Evolutionary conservation across 192 early-diverging fungal genomes (phyloP), one percentile per base, ranked within the genome.

Genomic region (Coemansia sp.): DNA sequence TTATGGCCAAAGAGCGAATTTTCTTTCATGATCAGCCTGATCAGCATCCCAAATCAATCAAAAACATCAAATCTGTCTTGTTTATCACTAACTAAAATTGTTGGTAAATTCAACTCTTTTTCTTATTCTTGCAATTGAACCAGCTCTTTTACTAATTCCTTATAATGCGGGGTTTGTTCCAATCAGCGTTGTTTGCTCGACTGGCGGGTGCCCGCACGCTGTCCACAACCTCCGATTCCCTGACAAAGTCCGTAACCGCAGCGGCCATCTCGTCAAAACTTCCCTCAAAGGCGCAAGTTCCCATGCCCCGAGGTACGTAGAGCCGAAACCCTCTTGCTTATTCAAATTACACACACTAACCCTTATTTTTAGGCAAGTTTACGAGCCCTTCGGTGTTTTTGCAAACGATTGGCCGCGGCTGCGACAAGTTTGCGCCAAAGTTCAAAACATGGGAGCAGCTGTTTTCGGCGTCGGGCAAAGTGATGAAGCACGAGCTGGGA

Each of bases 391-490:
- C 54, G 52, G 27, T 39, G 56, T 75, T 82, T n/a, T 59, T 82
- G n/a, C 65, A 72, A 51, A 65, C 80, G 7, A 83, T 83, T 27
- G 82, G 82, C 10, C 76, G 82, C 16, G 76, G 73, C 1, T 83
- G 82, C 69, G 82, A 83, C 54, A 79, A 83, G 75, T 73, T 63
- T 63, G 41, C 67, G n/a, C 64, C 71, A 14, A 79, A 83, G 50
- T 79, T 83, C 48, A 61, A 50, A 53, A 67, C 69, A 55, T 90
- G 89, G 89, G 83, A 88, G 12, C 82, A 86, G 23, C 58, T 90
- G 54, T 90, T 35, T 6, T 90, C 59, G 79, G 71, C 16, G 80
- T 79, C 37, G 58, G 69, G 84, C 10, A 19, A 22, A 3, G 77
- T 65, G 31, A 85, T 90, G 89, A 87, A 85, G 69, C 45, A 61